Evolutionary conservation across 2,329 filamentous ascomycete species (phyloP), one percentile per base, ranked within the genome.

Genomic region (Anisogramma anomala): DNA sequence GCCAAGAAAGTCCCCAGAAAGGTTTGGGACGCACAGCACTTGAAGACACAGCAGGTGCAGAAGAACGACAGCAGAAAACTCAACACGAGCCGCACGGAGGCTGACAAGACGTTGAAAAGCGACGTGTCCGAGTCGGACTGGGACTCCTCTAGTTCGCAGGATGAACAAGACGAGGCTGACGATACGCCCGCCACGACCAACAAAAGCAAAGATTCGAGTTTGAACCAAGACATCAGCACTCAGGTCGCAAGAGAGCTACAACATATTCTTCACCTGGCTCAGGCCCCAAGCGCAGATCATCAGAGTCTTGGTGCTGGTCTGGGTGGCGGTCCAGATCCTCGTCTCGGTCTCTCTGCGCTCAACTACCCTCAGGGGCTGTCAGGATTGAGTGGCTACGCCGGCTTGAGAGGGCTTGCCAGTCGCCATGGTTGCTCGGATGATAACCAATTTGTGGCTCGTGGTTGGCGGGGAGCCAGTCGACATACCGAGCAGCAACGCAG

Each of bases 231-330:
- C 9, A 22, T 39, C 3, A 25, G 8, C 3, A 10, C 20, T 4
- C 35, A 33, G 11, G 26, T 46, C 14, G 14, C 27, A 15, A 31
- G 22, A 4, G 35, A 42, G 22, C 6, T 46, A 6, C 43, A 42
- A 18, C 32, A 20, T 3, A 19, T 39, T 20, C 14, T 46, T 3
- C 31, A 43, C 17, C 28, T 45, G 20, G 42, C 33, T 33, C 33
- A 36, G 15, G 9, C 37, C 13, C 37, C 17, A 14, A 3, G 27
- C 19, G 10, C 37, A 10, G 15, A 6, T 11, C 28, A 37, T 27
- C 17, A 13, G 30, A 27, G 20, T 6, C 15, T 28, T 2, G 42
- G 42, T 9, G 13, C 20, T 28, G 33, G 28, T 5, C 17, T 30
- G 3, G 42, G 42, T 9, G 15, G 25, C 22, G 27, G 28, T 6